Evolutionary conservation across 2,329 filamentous ascomycete species (phyloP), one percentile per base, ranked within the genome.

Genomic region (Sporothrix inflata): DNA sequence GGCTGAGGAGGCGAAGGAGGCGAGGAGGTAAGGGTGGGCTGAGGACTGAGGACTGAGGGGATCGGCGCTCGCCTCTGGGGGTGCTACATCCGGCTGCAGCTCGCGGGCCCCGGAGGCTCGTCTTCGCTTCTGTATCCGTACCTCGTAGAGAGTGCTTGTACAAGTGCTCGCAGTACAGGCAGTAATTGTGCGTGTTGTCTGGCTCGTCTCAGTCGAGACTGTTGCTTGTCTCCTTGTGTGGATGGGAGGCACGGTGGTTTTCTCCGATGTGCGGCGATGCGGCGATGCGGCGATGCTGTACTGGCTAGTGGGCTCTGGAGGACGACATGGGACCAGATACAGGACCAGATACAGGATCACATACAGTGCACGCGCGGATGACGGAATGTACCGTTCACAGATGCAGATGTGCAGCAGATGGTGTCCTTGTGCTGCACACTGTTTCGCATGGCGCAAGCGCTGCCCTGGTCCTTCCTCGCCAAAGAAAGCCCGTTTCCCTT

Each of bases 371-470:
- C 4, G 21, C 38, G n/a, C 60, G 14, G 11, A 45, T 27, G 60
- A 45, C 60, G 60, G 60, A 45, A 65, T 45, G n/a, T 45, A 45
- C 60, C 60, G 38, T 45, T 16, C 34, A 63, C 38, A 65, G 60
- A 65, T 45, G 60, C 11, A 65, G 12, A 14, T 27, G n/a, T 65
- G 38, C 60, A 65, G 34, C 57, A 42, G 9, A 40, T 42, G 34
- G 12, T 49, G 42, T 21, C 24, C 45, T 21, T 51, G 42, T 49
- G 42, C 63, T 34, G 21, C 14, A 12, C 60, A 45, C 21, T 45
- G 60, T 65, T 65, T 65, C n/a, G 34, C 60, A 65, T 65, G 60
- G 60, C 60, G 60, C 60, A 27, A 65, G 60, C 38, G 21, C 55
- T 60, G 55, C 38, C 60, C 60, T 45, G 60, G 57, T 42, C 38